Evolutionary conservation across 169 alveolate species (phyloP).

Genomic region (Perkinsus marinus): DNA sequence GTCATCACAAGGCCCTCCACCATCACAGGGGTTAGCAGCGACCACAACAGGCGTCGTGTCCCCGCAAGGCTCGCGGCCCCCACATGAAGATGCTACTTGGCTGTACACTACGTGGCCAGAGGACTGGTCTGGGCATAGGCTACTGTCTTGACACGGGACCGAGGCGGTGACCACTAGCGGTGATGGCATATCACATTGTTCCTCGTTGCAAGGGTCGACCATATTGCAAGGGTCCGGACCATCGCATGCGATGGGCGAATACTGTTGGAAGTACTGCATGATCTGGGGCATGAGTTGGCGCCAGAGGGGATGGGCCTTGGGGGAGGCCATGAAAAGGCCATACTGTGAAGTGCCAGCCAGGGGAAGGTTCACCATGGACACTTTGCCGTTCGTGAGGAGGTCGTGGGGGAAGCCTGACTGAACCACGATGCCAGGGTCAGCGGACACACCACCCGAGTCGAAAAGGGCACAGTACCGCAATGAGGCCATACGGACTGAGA

Average conservation of each 20-base stretch:
- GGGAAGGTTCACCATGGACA: not conserved
- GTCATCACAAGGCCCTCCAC: not conserved
- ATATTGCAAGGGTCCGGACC: not conserved
- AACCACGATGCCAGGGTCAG: not conserved
- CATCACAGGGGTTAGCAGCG: not conserved
- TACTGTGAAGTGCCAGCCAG: not conserved
- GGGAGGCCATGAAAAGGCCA: not conserved
- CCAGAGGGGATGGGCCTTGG: not conserved
- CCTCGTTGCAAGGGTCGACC: not conserved
- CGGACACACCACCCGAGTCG: not conserved
- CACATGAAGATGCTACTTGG: not conserved
- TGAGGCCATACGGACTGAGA: not conserved
- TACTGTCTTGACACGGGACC: not conserved
- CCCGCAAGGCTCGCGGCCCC: not conserved
- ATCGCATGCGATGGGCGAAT: not conserved
- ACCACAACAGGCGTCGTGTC: not conserved
- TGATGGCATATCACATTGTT: not conserved
- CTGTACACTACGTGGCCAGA: not conserved
- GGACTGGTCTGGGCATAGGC: not conserved
- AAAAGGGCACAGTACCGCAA: not conserved
- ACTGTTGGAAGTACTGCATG: not conserved
- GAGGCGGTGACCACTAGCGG: not conserved
- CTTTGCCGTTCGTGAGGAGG: not conserved
- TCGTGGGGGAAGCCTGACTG: not conserved
- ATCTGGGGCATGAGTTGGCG: not conserved